Evolutionary conservation across 495 filamentous ascomycete species (phyloP), one percentile per base, ranked within the genome.

Genomic region (Aspergillus panamensis): DNA sequence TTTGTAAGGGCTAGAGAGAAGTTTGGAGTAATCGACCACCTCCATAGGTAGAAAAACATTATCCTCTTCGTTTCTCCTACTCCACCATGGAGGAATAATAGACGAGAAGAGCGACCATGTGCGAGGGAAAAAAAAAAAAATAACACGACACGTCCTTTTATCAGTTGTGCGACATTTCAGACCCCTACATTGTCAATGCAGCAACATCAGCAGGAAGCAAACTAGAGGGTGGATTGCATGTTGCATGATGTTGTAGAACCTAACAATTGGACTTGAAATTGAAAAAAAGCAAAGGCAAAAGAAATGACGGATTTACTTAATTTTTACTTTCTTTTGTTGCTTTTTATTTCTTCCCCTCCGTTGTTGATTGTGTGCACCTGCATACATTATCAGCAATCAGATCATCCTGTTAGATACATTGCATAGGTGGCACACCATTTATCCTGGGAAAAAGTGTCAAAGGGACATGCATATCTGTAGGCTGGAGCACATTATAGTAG

Each of bases 231-330:
- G 59, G 54, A 30, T 51, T 42, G 59, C 59, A 62, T 57, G 30
- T 51, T 42, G 59, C 59, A 62, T 57, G 49, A 55, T 57, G 59
- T 47, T 54, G 59, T 62, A 55, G 49, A 54, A 62, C 59, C 30
- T 51, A 25, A 42, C 19, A 13, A 13, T 7, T 29, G 44, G 44
- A 12, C 44, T 10, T n/a, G 25, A 16, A 33, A 51, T 51, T 51
- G 33, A 48, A 12, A 6, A 31, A 51, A 35, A 13, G 14, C 17
- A 48, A 48, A 6, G 8, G 14, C 12, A 14, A 13, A 48, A 21
- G 6, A 21, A 13, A 29, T 21, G 29, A 48, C n/a, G n/a, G n/a
- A n/a, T n/a, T n/a, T n/a, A n/a, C 20, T 5, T 25, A 25, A 25
- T 2, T 49, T 49, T 32, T 17, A 16, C 29, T 35, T 32, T 8